phyloP scores from a whole-genome alignment of 805 yeast species.

The Starmera caribaea region DNA sequence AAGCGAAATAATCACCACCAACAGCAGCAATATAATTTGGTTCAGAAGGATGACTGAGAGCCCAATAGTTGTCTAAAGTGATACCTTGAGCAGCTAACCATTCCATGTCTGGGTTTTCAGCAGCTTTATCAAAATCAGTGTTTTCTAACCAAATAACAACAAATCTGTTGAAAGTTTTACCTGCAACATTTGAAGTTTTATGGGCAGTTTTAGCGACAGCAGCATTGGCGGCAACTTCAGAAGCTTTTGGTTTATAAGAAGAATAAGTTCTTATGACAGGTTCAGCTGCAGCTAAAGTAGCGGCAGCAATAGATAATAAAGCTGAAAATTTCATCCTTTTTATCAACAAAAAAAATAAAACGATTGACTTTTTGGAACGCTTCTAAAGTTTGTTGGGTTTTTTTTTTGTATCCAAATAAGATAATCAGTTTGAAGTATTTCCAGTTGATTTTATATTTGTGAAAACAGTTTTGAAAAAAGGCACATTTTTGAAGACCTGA shows the following conservation, averaged over 20 bases:
- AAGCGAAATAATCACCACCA: conserved; percentile 42
- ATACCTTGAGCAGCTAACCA: conserved; percentile 35
- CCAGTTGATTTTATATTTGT: too few relatives aligned
- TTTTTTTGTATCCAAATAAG: too few relatives aligned
- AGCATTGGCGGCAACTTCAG: conserved; percentile 25
- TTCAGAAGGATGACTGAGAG: conserved; percentile 43
- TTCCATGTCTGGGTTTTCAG: conserved; percentile 31
- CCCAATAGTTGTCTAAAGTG: conserved; percentile 40
- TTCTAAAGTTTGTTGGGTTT: too few relatives aligned
- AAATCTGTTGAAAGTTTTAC: conserved; percentile 30
- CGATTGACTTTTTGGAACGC: too few relatives aligned
- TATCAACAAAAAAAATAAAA: too few relatives aligned
- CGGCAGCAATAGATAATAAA: conserved; percentile 5
- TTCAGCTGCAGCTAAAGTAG: conserved; percentile 12
- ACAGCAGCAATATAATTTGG: conserved; percentile 42
- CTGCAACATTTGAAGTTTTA: conserved; percentile 26
- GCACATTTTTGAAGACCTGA: too few relatives aligned
- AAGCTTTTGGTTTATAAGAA: conserved; percentile 21
- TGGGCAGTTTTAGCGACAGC: conserved; percentile 22
- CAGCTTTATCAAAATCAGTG: conserved; percentile 42
- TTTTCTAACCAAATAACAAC: conserved; percentile 40
- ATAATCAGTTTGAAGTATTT: too few relatives aligned
- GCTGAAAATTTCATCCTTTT: neutral
- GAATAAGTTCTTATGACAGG: conserved; percentile 18
- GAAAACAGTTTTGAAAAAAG: too few relatives aligned